Evolutionary conservation across 116 monocot species (phyloP), one percentile per base, ranked within the genome.

Genomic region (Phalaenopsis hybrid): DNA sequence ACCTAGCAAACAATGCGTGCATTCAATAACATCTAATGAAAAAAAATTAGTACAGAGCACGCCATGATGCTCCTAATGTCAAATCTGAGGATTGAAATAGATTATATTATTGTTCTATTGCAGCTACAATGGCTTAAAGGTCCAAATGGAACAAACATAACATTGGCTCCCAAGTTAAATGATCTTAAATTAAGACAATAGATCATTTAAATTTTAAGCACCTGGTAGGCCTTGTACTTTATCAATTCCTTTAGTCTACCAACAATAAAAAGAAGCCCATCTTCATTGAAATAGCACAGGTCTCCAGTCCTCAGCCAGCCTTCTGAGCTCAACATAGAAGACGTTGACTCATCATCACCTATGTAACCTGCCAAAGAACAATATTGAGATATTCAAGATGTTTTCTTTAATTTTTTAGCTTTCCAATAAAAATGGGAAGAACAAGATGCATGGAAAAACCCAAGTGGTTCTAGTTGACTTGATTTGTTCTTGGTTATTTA

Each of bases 1-100:
- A 96, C 96, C 96, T 96, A 86, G 33, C 17, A 37, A 20, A 31
- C 11, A 63, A 55, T 25, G 63, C 8, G 21, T 67, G 25, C 67
- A 67, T 28, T 67, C 67, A 67, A 41, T 73, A 43, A 43, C 73
- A 73, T 55, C 15, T 16, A 55, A 55, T 16, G 17, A 17, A 16
- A 55, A 55, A 55, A 55, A 15, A 4, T 13, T 55, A 16, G 55
- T 2, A 17, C 15, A 55, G 55, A 16, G 13, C 52, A 51, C 2
- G 12, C 1, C 52, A 51, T 10, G 52, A 51, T 10, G 4, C 72
- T 34, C 72, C 13, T 11, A 72, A 72, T 15, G 72, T 72, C 4
- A 41, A 72, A 11, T 23, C 23, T 65, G 23, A 65, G 65, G 23
- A 65, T 65, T 65, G 65, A 65, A 23, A 21, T 74, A 23, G 8